Percentiles rank a stretch among this genome's conserved stretches.
Evolutionary conservation across 352 stramenopile species (phyloP).

Genomic region (Phytophthora cajani): DNA sequence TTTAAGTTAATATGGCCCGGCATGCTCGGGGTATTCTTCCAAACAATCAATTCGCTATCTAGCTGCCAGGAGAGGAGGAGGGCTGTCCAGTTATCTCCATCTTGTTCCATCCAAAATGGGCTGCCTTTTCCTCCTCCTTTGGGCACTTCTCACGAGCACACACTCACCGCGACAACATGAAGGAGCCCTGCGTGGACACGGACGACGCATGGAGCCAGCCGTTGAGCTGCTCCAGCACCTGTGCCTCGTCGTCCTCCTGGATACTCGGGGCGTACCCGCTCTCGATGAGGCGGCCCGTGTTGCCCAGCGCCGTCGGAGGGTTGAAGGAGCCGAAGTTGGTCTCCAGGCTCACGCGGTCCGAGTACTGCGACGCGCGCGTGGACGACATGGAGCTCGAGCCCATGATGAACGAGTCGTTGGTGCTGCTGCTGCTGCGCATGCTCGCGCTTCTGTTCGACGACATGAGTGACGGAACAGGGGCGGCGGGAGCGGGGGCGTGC

Average conservation of each 20-base stretch:
- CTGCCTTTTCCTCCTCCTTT: constrained; percentile 6
- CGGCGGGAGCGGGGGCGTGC: constrained; percentile 6
- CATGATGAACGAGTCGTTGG: constrained; percentile 66
- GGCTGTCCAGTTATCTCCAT: constrained; percentile 21
- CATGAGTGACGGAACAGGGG: constrained; percentile 14
- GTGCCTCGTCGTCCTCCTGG: constrained; percentile 71
- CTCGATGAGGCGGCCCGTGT: constrained; percentile 46
- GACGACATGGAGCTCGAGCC: constrained; percentile 56
- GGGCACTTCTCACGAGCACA: constrained; percentile 11
- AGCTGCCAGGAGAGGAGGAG: constrained; percentile 9
- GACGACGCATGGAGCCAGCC: constrained; percentile 71
- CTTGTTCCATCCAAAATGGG: constrained; percentile 44
- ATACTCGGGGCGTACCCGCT: constrained; percentile 64
- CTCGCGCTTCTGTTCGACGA: constrained; percentile 32
- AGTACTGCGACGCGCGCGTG: constrained; percentile 47
- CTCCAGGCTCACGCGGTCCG: constrained; percentile 77
- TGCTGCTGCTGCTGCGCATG: constrained; percentile 43
- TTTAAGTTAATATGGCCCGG: constrained; percentile 35
- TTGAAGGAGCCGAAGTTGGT: constrained; percentile 80
- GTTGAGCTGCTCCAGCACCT: constrained; percentile 64
- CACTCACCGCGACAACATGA: constrained; percentile 44
- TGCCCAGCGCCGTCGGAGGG: constrained; percentile 39
- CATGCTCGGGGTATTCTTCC: constrained; percentile 25
- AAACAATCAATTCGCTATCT: constrained; percentile 26
- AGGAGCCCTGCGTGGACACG: constrained; percentile 67